Base-by-base conservation (phyloP, 78 protist genomes). In the Emiliania huxleyi region DNA sequence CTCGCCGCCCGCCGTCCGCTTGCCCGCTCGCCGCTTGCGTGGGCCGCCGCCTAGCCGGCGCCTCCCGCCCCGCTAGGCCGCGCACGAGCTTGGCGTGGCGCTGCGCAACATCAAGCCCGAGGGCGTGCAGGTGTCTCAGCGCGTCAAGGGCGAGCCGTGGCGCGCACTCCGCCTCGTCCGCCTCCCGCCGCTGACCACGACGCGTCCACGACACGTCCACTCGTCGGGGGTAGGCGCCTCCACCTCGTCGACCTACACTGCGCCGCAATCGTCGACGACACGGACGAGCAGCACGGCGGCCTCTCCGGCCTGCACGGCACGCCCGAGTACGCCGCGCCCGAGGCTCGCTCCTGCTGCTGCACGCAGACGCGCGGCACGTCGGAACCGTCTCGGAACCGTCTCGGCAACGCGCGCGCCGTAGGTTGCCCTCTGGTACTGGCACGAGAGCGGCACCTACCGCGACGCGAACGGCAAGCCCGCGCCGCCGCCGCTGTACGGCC, bases 71-170 rank as follows among this genome's bases (percentile, higher is more conserved):
- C n/a, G n/a, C n/a, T n/a, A n/a, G 42, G 3, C 18, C 33, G 81
- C 42, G 42, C 81, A 71, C 81, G 81, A 71, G 19, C 1, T 5
- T 8, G 81, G 81, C 43, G 81, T 71, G 33, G 81, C n/a, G n/a
- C 21, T 71, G 35, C 81, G 81, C 81, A 71, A 35, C 81, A 26
- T 71, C 21, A 71, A 71, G 81, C 81, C 81, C n/a, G 81, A 71
- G 81, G 18, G 19, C 19, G 42, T 71, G 42, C 81, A 71, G 81
- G 8, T 69, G 18, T 26, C 75, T 5, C 75, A 26, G 37, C 33
- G 12, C 3, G 12, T 69, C 38, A 12, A 69, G 75, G 62, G 62
- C 15, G 15, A 52, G 15, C 62, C 62, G 75, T 69, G 75, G 75
- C 23, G 38, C 5, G 3, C n/a, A 12, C 8, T 25, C 33, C 12